phyloP scores from a whole-genome alignment of 1,284 basidiomycete species.

The Puccinia hordei region DNA sequence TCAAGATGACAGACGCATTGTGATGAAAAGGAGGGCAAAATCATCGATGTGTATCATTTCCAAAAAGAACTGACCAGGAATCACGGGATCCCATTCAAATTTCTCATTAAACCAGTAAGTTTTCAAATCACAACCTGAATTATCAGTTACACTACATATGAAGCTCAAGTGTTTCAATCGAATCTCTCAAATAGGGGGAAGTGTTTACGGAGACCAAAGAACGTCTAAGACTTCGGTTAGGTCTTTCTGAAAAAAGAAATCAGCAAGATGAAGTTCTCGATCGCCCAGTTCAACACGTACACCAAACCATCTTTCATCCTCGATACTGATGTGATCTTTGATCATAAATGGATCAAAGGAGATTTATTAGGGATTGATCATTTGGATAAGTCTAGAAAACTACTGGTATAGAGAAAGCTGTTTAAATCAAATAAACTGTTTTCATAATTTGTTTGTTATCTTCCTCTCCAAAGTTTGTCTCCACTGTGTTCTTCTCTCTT shows the following conservation, averaged over 20 bases:
- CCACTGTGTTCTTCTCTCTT: neutral
- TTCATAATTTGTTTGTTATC: neutral
- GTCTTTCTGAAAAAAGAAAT: conserved; percentile 93
- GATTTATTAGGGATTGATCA: conserved; percentile 96
- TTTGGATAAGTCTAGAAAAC: conserved; percentile 82
- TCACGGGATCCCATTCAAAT: conserved; percentile 97
- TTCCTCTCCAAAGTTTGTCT: conserved; percentile 8
- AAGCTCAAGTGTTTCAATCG: too few species aligned
- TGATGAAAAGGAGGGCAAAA: conserved; percentile 87
- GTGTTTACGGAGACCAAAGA: conserved; percentile 92
- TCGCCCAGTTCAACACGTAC: conserved; percentile 84
- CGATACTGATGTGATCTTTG: conserved; percentile 94
- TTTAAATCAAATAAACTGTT: conserved; percentile 48
- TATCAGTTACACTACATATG: neutral
- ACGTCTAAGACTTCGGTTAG: conserved; percentile 84
- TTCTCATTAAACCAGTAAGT: conserved; percentile 79
- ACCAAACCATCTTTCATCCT: conserved; percentile 96
- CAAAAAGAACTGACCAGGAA: conserved; percentile 86
- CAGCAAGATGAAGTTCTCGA: conserved; percentile 87
- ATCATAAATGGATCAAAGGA: conserved; percentile 93
- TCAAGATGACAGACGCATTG: conserved; percentile 69
- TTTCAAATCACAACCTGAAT: neutral
- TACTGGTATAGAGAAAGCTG: conserved; percentile 47
- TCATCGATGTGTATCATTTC: conserved; percentile 98
- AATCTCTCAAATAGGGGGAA: conserved; percentile 71